Evolutionary conservation across 2,329 filamentous ascomycete species (phyloP).

Genomic region (Clarireedia hainanense): DNA sequence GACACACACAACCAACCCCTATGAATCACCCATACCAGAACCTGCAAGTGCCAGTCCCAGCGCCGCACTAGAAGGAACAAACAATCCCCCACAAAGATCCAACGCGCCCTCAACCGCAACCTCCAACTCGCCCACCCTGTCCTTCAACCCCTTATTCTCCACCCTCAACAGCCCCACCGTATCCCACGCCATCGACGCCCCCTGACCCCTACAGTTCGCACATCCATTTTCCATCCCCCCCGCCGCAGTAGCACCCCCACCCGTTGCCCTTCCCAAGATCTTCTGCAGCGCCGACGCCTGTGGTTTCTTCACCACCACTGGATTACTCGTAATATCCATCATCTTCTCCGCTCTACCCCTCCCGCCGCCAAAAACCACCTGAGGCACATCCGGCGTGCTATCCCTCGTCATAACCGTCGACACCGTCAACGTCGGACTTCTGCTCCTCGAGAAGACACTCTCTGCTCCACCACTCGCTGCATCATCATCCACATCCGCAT

Average conservation of each 20-base stretch:
- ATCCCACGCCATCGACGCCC: constrained; percentile 55
- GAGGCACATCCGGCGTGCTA: not conserved
- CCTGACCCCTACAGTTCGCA: constrained; percentile 49
- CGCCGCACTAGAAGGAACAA: not conserved
- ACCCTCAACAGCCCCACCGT: constrained; percentile 53
- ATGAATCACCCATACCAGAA: not conserved
- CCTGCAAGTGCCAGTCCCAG: not conserved
- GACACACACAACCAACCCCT: too few species aligned
- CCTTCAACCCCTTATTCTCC: constrained; percentile 56
- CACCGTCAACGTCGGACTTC: constrained; percentile 43
- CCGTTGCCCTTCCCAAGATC: constrained; percentile 37
- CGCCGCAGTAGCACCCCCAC: constrained; percentile 18
- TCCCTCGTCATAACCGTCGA: constrained; percentile 9
- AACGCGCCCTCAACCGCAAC: constrained; percentile 52
- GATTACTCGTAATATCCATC: constrained; percentile 16
- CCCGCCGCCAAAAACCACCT: not conserved
- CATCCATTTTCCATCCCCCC: constrained; percentile 32
- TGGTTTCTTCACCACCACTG: constrained; percentile 13
- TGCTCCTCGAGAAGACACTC: constrained; percentile 48
- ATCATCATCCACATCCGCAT: constrained; percentile 9
- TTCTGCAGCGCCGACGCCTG: constrained; percentile 42
- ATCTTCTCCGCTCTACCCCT: not conserved
- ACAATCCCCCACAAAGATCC: constrained; percentile 23
- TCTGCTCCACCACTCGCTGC: constrained; percentile 6
- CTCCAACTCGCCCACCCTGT: constrained; percentile 50